Base-by-base conservation (phyloP, 305 asterid species). In the Fraxinus ornus region DNA sequence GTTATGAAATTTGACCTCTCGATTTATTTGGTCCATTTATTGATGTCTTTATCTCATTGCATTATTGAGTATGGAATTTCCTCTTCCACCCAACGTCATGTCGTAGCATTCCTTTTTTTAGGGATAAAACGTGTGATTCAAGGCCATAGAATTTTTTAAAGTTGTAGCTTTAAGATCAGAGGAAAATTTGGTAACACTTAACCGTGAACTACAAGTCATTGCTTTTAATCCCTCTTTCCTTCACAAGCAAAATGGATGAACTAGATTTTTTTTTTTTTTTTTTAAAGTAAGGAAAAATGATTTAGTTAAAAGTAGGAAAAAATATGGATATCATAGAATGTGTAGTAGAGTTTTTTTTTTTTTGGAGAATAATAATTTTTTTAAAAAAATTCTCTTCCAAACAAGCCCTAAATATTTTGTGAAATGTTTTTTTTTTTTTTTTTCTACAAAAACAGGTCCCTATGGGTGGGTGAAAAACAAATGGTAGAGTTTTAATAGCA, bases 1-100 rank as follows among this genome's bases (percentile, higher is more conserved):
- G 86, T 30, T 30, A n/a, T 68, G 84, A 36, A 85, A 17, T 71
- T 1, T 82, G 88, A 85, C 86, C 12, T 71, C 68, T 28, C 82
- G 8, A 19, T 79, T 44, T 79, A 4, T 75, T 52, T 82, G 72
- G 86, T 35, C 75, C 85, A 24, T 21, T 66, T 6, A 66, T 26
- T 24, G 35, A 24, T 5, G 73, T 26, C 57, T 47, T 47, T 15
- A 47, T 47, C 57, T 15, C 19, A 22, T 7, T 64, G 72, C 72
- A 64, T 64, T 64, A 64, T 64, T 64, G 57, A 17, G 17, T 17
- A 47, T 13, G 57, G 57, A 47, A 47, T 47, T 47, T 47, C 19
- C 57, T 15, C 19, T 13, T 47, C 57, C 57, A 47, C 57, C 55
- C 57, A 47, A 47, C 17, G 57, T 47, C 57, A 47, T 0, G 17